These are phyloP conservation scores for Botryotinia globosa DNA, from an alignment of 2,329 filamentous ascomycete species.

Conservation along the genomic window DNA sequence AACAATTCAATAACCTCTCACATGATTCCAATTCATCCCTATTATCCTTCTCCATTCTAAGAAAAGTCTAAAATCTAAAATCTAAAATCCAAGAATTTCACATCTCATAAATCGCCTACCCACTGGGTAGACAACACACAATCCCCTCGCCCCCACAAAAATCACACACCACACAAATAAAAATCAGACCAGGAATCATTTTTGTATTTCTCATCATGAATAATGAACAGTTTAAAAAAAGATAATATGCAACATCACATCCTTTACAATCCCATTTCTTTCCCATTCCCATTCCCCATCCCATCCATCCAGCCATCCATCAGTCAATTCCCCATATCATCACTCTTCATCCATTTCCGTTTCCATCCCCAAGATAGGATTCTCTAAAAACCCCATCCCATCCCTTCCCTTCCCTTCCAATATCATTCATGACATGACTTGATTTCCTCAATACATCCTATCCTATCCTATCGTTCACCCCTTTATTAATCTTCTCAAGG, in stretches of 20 bases:
- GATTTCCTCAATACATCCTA: not conserved
- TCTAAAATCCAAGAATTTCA: not conserved
- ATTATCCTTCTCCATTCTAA: no score
- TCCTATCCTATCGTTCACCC: slow-evolving; percentile 14
- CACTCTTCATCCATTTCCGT: not conserved
- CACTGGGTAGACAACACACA: not conserved
- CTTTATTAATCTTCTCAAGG: slow-evolving; percentile 32
- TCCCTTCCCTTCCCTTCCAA: slow-evolving; percentile 4
- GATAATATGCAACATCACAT: slow-evolving; percentile 22
- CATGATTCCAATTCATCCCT: no score
- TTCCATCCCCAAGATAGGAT: not conserved
- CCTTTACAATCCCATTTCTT: slow-evolving; percentile 19
- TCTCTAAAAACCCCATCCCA: not conserved
- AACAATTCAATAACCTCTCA: no score
- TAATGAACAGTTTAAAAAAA: slow-evolving; percentile 21
- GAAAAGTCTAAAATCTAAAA: no score
- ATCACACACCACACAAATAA: not conserved
- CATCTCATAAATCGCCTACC: not conserved
- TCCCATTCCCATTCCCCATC: not conserved
- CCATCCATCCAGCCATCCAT: not conserved
- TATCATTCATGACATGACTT: slow-evolving; percentile 7
- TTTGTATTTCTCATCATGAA: slow-evolving; percentile 15
- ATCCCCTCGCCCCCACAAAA: not conserved
- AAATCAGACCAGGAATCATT: not conserved
- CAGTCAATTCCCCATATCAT: not conserved